Evolutionary conservation across 345 rosid genomes (phyloP).

Genomic region (Schrenkiella parvula): DNA sequence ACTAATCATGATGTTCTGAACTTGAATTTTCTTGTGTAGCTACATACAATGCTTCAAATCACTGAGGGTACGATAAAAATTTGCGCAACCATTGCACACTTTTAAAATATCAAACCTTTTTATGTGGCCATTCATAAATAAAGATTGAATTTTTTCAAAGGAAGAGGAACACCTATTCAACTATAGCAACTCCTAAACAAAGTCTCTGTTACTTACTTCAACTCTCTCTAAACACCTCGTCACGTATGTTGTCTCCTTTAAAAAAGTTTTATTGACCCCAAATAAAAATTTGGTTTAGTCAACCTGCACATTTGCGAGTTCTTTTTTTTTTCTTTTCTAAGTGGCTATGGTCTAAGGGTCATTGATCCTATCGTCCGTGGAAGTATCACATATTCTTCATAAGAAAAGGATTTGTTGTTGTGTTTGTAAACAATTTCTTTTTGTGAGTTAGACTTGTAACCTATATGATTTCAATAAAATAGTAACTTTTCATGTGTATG

Average conservation of each 20-base stretch:
- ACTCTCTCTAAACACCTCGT: neutral
- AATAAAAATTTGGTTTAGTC: neutral
- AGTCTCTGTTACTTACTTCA: neutral
- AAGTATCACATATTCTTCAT: neutral
- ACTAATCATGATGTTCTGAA: slow-evolving; percentile 3
- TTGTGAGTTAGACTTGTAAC: neutral
- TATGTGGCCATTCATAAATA: neutral
- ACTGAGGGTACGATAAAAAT: neutral
- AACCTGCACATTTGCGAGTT: neutral
- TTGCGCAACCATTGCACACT: neutral
- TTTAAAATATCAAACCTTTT: neutral
- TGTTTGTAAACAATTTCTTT: neutral
- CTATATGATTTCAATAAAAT: neutral
- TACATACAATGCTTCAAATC: slow-evolving; percentile 13
- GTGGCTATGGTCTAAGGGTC: neutral
- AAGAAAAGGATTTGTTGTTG: neutral
- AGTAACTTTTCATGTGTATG: neutral
- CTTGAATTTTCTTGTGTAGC: neutral
- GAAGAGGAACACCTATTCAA: neutral
- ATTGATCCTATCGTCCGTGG: neutral
- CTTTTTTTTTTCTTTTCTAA: neutral
- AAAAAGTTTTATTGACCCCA: neutral
- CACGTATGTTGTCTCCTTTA: neutral
- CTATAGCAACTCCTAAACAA: neutral
- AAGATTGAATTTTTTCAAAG: neutral